Evolutionary conservation across 768 basidiomycete species (phyloP), one percentile per base, ranked within the genome.

Genomic region (Filobasidium wieringae): DNA sequence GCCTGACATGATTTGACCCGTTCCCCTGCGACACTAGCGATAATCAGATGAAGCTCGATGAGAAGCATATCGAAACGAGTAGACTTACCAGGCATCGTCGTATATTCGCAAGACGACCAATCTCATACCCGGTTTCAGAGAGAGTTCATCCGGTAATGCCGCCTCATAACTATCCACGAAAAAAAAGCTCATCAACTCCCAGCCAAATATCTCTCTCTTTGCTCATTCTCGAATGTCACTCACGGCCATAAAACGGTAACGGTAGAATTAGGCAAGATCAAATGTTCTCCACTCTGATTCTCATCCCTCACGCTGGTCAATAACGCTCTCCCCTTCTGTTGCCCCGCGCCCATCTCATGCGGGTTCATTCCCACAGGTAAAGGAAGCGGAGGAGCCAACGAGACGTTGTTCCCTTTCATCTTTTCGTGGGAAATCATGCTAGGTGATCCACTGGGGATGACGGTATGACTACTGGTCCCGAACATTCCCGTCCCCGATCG

Each of bases 191-290:
- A 7, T 29, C 4, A 26, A n/a, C n/a, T n/a, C n/a, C n/a, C n/a
- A n/a, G n/a, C n/a, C n/a, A n/a, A n/a, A n/a, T n/a, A n/a, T n/a
- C n/a, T n/a, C 19, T 49, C 4, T 31, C 15, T 51, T 31, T 51
- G 5, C 50, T 4, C 5, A 14, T 14, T 9, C 4, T 19, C 37
- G 19, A 1, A n/a, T 34, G 30, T 8, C 27, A 66, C 69, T 67
- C 47, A 71, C 64, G 72, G 69, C 72, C 72, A 74, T 8, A 73
- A 36, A 1, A 72, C 72, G 1, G 66, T 63, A 17, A 72, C 72
- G 24, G 67, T 68, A 33, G 61, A 55, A 15, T 68, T 69, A 5
- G 71, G 66, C 51, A 69, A 63, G 30, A 72, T 72, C 62, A 65
- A 69, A 40, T 62, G 61, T 29, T 70, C 62, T 0, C 67, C 70